Conservation (phyloP, 805 yeast genomes). For the Candida suzukii region DNA sequence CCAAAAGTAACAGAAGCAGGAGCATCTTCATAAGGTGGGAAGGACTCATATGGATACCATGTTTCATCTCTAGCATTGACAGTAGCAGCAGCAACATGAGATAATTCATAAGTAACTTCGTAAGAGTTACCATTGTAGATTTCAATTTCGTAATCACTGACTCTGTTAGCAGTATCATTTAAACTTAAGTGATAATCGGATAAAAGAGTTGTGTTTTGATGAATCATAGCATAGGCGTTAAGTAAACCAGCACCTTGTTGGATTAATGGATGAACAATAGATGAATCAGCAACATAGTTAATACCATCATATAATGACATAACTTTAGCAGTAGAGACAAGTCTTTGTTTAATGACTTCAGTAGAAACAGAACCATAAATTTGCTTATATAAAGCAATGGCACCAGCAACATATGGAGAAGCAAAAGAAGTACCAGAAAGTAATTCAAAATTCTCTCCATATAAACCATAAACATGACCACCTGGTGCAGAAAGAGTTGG, state of each 20-base stretch:
- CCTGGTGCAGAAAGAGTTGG: constrained; percentile 16
- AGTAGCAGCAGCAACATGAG: constrained; percentile 5
- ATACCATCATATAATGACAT: constrained; percentile 1
- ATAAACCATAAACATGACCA: constrained; percentile 10
- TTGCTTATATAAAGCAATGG: constrained; percentile 9
- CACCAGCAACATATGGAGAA: constrained; percentile 13
- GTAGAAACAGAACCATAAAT: constrained; percentile 2
- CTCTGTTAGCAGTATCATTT: constrained; percentile 10
- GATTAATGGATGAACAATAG: constrained; percentile 7
- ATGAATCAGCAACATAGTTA: neutral
- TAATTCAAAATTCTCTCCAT: constrained; percentile 2
- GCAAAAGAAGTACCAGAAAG: constrained; percentile 13
- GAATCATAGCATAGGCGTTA: constrained; percentile 9
- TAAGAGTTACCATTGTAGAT: constrained; percentile 7
- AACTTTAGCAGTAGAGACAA: constrained; percentile 4
- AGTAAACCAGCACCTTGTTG: constrained; percentile 16
- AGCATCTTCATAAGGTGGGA: constrained; percentile 7
- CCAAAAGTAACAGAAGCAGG: constrained; percentile 5
- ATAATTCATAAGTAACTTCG: constrained; percentile 4
- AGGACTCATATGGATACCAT: constrained; percentile 1
- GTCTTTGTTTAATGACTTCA: constrained; percentile 2
- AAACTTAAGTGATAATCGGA: constrained; percentile 6
- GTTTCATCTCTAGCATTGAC: neutral
- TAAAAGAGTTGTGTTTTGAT: constrained; percentile 6
- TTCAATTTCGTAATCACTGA: constrained; percentile 6